phyloP scores from a whole-genome alignment of 106 monocot genomes.

The Acanthochlamys bracteata region DNA sequence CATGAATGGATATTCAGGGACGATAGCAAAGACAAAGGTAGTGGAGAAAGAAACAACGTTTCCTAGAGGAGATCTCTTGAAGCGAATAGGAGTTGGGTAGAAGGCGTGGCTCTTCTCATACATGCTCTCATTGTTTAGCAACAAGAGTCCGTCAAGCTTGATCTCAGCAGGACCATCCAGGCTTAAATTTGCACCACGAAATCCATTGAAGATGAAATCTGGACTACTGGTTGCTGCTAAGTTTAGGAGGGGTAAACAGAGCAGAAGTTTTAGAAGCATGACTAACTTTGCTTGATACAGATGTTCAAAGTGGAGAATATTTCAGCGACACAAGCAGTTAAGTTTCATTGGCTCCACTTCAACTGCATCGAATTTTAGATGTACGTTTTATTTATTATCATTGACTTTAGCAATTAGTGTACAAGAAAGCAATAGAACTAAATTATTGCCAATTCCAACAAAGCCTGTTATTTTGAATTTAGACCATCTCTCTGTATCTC shows the following conservation, averaged over 20 bases:
- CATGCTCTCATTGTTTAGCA: constrained; percentile 4
- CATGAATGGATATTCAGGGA: neutral
- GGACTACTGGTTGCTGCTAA: neutral
- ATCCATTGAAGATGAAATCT: constrained; percentile 19
- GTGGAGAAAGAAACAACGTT: constrained; percentile 11
- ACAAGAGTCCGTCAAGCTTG: constrained; percentile 10
- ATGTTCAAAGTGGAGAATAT: too few relatives aligned
- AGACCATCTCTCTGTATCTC: too few relatives aligned
- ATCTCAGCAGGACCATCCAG: constrained; percentile 6
- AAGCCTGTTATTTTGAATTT: too few relatives aligned
- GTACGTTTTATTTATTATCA: too few relatives aligned
- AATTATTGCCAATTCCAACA: too few relatives aligned
- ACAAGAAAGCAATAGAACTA: too few relatives aligned
- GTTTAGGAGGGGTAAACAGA: neutral
- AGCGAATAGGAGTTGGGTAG: neutral
- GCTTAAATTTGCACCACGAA: constrained; percentile 9
- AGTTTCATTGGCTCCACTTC: too few relatives aligned
- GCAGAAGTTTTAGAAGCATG: neutral
- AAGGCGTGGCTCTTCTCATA: constrained; percentile 13
- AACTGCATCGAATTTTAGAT: too few relatives aligned
- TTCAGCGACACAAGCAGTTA: too few relatives aligned
- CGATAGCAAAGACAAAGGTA: neutral
- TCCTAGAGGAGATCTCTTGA: constrained; percentile 2
- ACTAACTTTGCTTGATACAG: too few relatives aligned
- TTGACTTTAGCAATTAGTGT: too few relatives aligned